A percentile compares a stretch with the other conserved stretches of the same genome.
Conservation (phyloP, 1,284 basidiomycete genomes). For the Calocybe gambosa region DNA sequence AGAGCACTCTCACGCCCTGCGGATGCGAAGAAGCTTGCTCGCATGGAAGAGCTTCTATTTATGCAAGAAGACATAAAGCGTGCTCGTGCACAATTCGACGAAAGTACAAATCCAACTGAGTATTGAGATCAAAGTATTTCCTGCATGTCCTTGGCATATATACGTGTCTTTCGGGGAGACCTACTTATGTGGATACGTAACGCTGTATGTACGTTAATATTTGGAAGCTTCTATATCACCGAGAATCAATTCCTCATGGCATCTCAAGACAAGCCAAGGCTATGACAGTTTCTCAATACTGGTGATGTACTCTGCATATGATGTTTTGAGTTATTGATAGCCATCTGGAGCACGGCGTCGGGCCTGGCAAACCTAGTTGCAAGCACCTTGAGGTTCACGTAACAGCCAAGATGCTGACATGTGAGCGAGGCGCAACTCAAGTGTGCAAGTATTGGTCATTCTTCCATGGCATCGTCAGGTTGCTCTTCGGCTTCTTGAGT, state of each 20-base stretch:
- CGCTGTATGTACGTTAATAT: slow-evolving; percentile 1
- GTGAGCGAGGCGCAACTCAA: slow-evolving; percentile 12
- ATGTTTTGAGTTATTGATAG: not conserved
- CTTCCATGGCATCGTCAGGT: slow-evolving; percentile 55
- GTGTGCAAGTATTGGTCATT: slow-evolving; percentile 24
- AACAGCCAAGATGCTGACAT: slow-evolving; percentile 7
- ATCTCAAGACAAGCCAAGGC: not conserved
- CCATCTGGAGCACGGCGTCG: slow-evolving; percentile 3
- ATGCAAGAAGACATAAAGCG: slow-evolving; percentile 91
- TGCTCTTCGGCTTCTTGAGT: slow-evolving; percentile 28
- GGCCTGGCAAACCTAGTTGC: slow-evolving; percentile 5
- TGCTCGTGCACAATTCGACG: slow-evolving; percentile 74
- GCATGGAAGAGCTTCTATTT: slow-evolving; percentile 85
- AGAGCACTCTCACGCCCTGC: slow-evolving; percentile 69
- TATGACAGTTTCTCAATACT: not conserved
- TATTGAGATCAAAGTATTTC: slow-evolving; percentile 19
- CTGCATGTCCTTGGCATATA: not conserved
- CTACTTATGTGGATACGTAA: not conserved
- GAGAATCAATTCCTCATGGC: slow-evolving; percentile 4
- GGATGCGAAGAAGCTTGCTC: slow-evolving; percentile 80
- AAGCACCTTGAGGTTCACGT: slow-evolving; percentile 3
- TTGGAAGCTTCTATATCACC: slow-evolving; percentile 9
- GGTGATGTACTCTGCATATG: not conserved
- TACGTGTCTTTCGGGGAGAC: slow-evolving; percentile 1
- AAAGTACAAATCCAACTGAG: slow-evolving; percentile 47